Base-by-base conservation (phyloP, 768 basidiomycete species). In the Ramaria sp. region DNA sequence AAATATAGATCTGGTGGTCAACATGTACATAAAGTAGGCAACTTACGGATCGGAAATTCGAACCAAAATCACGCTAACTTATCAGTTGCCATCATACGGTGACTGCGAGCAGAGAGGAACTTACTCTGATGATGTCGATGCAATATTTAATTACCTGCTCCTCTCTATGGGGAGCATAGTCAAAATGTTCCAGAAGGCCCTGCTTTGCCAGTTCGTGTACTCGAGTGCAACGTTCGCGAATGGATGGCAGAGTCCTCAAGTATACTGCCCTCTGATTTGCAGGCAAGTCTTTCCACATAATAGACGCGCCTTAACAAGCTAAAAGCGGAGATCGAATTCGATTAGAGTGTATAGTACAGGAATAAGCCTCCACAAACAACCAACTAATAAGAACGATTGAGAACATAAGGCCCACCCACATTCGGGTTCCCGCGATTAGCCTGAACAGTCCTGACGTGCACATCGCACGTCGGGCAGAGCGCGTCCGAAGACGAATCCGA, bases 201-300 rank as follows among this genome's bases (percentile, higher is more conserved):
- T 78, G 66, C 67, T 80, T 72, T 12, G 90, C 93, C 19, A 95
- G 82, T 30, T 82, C 78, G 68, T 87, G 82, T 34, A 98, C 91
- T 42, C 78, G 78, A 11, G 70, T 67, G 69, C 92, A 98, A 43
- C 91, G 79, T 63, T 93, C 86, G 47, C 95, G 81, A 63, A 97
- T 91, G n/a, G 92, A 81, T 15, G 90, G 87, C 3, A 96, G 76
- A 0, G 89, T 91, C 33, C 86, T 84, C 45, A 96, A 80, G 65
- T 93, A 94, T 5, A 70, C 72, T n/a, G 60, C 59, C 15, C 22
- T 50, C 31, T 56, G 54, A 42, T 30, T n/a, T 37, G 54, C 22
- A 48, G 54, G 20, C 34, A 38, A 51, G 3, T 4, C 17, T 5
- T 13, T 31, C 47, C n/a, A n/a, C n/a, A 17, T 13, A 24, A 17